phyloP scores from a whole-genome alignment of 2,329 filamentous ascomycete species.

The Scopulariopsis brevicaulis region DNA sequence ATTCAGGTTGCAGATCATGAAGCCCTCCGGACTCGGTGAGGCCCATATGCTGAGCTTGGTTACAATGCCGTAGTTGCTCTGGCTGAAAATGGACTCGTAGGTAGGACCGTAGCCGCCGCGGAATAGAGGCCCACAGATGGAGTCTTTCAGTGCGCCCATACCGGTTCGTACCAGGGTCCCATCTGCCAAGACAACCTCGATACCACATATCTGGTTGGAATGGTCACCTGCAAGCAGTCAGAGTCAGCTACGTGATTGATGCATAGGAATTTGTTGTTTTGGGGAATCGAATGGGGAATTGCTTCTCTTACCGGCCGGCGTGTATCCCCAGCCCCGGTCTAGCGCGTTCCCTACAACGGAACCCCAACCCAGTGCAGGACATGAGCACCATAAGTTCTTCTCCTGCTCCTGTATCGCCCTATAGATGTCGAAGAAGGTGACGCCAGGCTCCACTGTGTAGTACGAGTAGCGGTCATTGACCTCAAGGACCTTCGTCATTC shows the following conservation, averaged over 20 bases:
- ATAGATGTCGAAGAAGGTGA: constrained; percentile 37
- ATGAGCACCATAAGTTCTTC: constrained; percentile 28
- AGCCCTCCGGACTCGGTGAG: constrained; percentile 20
- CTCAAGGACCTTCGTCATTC: constrained; percentile 40
- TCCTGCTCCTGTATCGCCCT: constrained; percentile 26
- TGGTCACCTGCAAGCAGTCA: too few relatives aligned
- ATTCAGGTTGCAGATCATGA: constrained; percentile 25
- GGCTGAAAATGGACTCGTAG: constrained; percentile 34
- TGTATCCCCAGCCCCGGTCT: constrained; percentile 34
- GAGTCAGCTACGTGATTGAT: too few relatives aligned
- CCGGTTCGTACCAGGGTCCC: constrained; percentile 33
- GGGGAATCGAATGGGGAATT: too few relatives aligned
- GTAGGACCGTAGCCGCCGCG: constrained; percentile 25
- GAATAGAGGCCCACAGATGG: constrained; percentile 26
- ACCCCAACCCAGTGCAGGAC: constrained; percentile 27
- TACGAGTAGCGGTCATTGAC: constrained; percentile 36
- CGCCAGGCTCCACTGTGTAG: constrained; percentile 42
- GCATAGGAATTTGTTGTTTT: too few relatives aligned
- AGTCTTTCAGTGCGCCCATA: constrained; percentile 31
- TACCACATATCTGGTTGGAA: constrained; percentile 25
- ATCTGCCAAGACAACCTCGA: constrained; percentile 31
- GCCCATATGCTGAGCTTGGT: constrained; percentile 39
- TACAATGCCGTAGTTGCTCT: constrained; percentile 39
- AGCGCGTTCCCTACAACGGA: constrained; percentile 31
- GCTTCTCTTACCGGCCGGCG: constrained; percentile 17